phyloP scores from a whole-genome alignment of 176 grass and related monocot species.

The Triticum urartu region DNA sequence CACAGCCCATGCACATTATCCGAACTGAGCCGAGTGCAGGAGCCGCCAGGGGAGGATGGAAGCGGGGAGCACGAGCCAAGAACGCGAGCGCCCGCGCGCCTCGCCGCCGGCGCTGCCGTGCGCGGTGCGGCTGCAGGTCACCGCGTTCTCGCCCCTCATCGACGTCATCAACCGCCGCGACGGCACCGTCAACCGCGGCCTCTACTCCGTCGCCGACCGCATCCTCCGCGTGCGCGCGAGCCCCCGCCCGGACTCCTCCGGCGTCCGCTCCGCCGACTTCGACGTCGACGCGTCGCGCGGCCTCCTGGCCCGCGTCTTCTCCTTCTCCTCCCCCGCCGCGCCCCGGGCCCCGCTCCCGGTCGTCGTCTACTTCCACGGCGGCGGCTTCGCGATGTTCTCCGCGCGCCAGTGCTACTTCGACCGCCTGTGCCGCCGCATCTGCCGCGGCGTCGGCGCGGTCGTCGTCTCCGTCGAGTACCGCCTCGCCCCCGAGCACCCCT shows the following conservation, averaged over 20 bases:
- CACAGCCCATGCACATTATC: not conserved
- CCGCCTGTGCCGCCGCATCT: conserved; percentile 52
- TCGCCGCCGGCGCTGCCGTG: conserved; percentile 28
- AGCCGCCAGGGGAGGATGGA: too few species aligned
- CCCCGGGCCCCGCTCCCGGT: conserved; percentile 13
- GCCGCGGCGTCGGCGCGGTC: conserved; percentile 19
- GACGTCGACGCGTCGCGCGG: conserved; percentile 47
- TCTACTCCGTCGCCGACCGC: conserved; percentile 41
- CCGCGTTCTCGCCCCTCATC: conserved; percentile 1
- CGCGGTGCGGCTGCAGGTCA: conserved; percentile 23
- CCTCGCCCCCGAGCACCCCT: conserved; percentile 65
- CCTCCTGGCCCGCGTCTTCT: conserved; percentile 60
- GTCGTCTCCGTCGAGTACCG: conserved; percentile 61
- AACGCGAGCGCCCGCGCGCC: too few species aligned
- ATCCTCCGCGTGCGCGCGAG: conserved; percentile 17
- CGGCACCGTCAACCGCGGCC: conserved; percentile 68
- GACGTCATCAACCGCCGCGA: conserved; percentile 36
- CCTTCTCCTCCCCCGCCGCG: not conserved
- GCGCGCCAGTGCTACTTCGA: conserved; percentile 41
- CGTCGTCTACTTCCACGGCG: conserved; percentile 77
- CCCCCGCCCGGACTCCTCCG: not conserved
- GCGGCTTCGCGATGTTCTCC: conserved; percentile 65
- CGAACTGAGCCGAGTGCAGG: too few species aligned
- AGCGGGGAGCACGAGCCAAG: too few species aligned
- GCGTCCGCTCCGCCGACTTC: conserved; percentile 46